phyloP scores from a whole-genome alignment of 2,329 filamentous ascomycete species.

The Oidium heveae region DNA sequence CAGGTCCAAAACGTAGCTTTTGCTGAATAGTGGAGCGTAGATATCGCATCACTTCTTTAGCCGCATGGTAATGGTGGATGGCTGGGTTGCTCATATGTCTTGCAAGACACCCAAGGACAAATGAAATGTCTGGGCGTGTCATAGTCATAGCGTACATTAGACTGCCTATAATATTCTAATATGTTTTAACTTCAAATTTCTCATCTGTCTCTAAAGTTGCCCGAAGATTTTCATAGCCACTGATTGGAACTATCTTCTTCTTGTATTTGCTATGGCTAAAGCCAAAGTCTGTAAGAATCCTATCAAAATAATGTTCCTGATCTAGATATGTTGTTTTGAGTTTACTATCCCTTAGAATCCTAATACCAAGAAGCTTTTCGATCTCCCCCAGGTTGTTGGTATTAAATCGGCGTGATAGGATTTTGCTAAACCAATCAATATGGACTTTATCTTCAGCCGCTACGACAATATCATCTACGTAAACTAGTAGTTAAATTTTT shows the following conservation, averaged over 20 bases:
- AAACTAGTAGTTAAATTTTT: neutral
- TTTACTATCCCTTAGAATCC: neutral
- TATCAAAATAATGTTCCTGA: neutral
- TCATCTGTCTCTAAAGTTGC: neutral
- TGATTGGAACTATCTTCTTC: neutral
- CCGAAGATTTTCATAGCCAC: neutral
- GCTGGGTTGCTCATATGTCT: too few species aligned
- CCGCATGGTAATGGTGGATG: too few species aligned
- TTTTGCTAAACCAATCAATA: neutral
- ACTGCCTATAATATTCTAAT: neutral
- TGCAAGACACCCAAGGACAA: too few species aligned
- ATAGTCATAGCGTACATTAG: too few species aligned
- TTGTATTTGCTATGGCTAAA: neutral
- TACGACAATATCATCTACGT: too few species aligned
- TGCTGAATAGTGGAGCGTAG: too few species aligned
- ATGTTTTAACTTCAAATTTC: too few species aligned
- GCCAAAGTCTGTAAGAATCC: neutral
- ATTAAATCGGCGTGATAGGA: neutral
- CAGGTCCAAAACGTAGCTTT: too few species aligned
- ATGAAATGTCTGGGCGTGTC: neutral
- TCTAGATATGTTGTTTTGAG: neutral
- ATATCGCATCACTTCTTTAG: too few species aligned
- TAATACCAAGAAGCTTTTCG: neutral
- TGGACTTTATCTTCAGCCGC: neutral
- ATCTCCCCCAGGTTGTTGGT: too few species aligned